Evolutionary conservation across 176 grass and related monocot genomes (phyloP), one percentile per base, ranked within the genome.

Genomic region (Oryza officinalis): DNA sequence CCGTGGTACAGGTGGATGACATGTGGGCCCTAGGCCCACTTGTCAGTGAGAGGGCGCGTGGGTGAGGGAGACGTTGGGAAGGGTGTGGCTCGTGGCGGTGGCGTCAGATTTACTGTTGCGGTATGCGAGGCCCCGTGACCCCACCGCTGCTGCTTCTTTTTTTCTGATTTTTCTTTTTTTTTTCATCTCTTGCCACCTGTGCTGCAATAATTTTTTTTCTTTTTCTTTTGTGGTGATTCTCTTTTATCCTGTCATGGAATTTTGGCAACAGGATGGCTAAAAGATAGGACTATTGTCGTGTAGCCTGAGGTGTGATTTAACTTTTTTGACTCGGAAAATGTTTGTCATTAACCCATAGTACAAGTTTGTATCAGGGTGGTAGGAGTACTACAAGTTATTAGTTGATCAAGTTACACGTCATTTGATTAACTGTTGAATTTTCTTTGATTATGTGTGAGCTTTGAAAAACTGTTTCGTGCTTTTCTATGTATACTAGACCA

Each of bases 21-120:
- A 27, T 0, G 83, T 82, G 68, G 88, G 44, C 4, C 72, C 2
- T 0, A 1, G 0, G 0, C 3, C 23, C 13, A 0, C 18, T 0
- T 13, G 47, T 67, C 74, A n/a, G 66, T 0, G 40, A 46, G n/a
- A 35, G 10, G 13, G 2, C 2, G 26, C 0, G 17, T 20, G 72
- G 41, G 4, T 30, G 26, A 2, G 8, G 2, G 28, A 20, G 68
- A 6, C 25, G 67, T 0, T 14, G 74, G 20, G 79, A 18, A 37
- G 35, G 22, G 37, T 22, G 3, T 3, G 13, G 10, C 2, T 15
- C 25, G 64, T 27, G 54, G 30, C 44, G 20, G 8, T 41, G 13
- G 13, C 64, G 61, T 44, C 71, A 67, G 81, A 27, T 63, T 75
- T 84, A 84, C 81, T 84, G 77, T 81, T 75, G 40, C 30, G 74